Evolutionary conservation across 2,329 filamentous ascomycete species (phyloP).

Genomic region (Aspergillus alliaceus): DNA sequence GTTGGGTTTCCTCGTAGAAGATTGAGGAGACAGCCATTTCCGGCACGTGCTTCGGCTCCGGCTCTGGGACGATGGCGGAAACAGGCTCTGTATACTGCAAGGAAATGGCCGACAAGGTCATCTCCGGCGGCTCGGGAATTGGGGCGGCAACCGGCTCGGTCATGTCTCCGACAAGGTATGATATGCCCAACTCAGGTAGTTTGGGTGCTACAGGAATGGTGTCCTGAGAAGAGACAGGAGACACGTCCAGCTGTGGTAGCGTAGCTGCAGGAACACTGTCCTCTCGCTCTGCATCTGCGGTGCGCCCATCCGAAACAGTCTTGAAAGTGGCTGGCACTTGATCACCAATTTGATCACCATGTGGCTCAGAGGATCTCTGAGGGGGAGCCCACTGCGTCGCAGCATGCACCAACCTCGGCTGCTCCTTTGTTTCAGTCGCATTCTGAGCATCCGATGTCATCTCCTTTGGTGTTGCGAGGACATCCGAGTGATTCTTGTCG

Average conservation of each 20-base stretch:
- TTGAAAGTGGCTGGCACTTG: slow-evolving; percentile 40
- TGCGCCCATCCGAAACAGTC: slow-evolving; percentile 40
- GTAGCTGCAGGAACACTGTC: slow-evolving; percentile 15
- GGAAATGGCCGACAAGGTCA: slow-evolving; percentile 36
- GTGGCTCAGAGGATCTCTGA: slow-evolving; percentile 20
- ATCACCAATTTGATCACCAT: slow-evolving; percentile 29
- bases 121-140: slow-evolving; percentile 19
- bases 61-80: slow-evolving; percentile 8
- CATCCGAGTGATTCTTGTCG: slow-evolving; percentile 16
- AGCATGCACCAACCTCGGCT: slow-evolving; percentile 36
- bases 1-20: slow-evolving; percentile 23
- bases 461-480: slow-evolving; percentile 23
- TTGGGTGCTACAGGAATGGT: slow-evolving; percentile 44
- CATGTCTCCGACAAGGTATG: slow-evolving; percentile 30
- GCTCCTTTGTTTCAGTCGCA: slow-evolving; percentile 15
- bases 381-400: slow-evolving; percentile 46
- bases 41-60: slow-evolving; percentile 17
- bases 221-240: slow-evolving; percentile 33
- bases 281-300: slow-evolving; percentile 14
- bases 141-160: slow-evolving; percentile 29
- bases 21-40: slow-evolving; percentile 25
- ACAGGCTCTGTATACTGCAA: slow-evolving; percentile 29
- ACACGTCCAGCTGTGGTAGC: slow-evolving; percentile 30
- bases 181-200: slow-evolving; percentile 34
- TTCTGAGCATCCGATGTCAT: slow-evolving; percentile 17